A percentile compares a stretch with the other conserved stretches of the same genome.
These are phyloP conservation scores for Scedosporium dehoogii DNA, from an alignment of 2,329 filamentous ascomycete species.

Conservation along the genomic window DNA sequence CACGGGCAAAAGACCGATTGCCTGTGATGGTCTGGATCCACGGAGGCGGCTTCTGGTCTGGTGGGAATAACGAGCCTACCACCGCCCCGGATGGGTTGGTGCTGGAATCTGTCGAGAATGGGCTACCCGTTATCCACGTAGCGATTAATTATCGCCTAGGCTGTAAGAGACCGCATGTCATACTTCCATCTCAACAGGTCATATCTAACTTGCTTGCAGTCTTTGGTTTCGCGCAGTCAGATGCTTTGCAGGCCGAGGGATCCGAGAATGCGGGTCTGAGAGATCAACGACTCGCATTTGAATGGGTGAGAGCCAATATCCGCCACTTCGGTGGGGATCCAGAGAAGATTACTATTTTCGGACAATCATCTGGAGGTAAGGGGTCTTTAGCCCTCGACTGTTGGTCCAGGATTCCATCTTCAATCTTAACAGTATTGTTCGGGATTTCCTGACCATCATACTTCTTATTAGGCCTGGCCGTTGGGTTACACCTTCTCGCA, in stretches of 20 bases:
- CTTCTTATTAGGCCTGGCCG: slow-evolving; percentile 22
- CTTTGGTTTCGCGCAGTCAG: slow-evolving; percentile 37
- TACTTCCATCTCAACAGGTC: slow-evolving; percentile 28
- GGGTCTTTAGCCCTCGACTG: slow-evolving; percentile 44
- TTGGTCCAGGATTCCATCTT: too few species aligned
- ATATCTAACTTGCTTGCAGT: slow-evolving; percentile 9
- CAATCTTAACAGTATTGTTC: too few species aligned
- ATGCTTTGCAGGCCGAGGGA: slow-evolving; percentile 34
- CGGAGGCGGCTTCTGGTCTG: slow-evolving; percentile 37
- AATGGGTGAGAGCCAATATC: slow-evolving; percentile 58
- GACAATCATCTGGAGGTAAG: slow-evolving; percentile 48
- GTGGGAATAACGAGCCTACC: slow-evolving; percentile 25
- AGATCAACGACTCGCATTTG: slow-evolving; percentile 48
- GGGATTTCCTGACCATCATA: slow-evolving; percentile 11
- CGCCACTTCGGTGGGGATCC: slow-evolving; percentile 57
- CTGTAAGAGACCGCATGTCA: slow-evolving; percentile 42
- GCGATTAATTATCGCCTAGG: slow-evolving; percentile 55
- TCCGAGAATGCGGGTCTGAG: slow-evolving; percentile 48
- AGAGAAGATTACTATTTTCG: slow-evolving; percentile 54
- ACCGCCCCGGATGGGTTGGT: slow-evolving; percentile 20
- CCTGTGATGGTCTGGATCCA: slow-evolving; percentile 50
- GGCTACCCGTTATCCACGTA: slow-evolving; percentile 52
- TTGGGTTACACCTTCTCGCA: slow-evolving; percentile 37
- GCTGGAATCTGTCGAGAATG: slow-evolving; percentile 23
- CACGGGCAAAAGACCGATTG: slow-evolving; percentile 19